Evolutionary conservation across 2,329 filamentous ascomycete genomes (phyloP).

Genomic region (Aspergillus sp.): DNA sequence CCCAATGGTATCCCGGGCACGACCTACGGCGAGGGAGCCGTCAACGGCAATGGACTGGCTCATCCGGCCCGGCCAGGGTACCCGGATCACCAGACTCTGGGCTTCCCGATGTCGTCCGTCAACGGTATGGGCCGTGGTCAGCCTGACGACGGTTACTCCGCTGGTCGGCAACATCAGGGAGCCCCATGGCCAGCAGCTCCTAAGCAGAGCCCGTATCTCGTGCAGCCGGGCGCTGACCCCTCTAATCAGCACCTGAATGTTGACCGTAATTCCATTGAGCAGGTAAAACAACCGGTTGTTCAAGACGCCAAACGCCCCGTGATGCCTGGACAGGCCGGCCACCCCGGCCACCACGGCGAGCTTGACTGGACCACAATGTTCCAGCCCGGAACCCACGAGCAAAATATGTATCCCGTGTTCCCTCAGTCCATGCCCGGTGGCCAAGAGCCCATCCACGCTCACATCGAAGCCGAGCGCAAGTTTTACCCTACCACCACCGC

Average conservation of each 20-base stretch:
- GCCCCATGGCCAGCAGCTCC: slow-evolving; percentile 49
- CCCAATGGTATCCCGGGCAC: slow-evolving; percentile 49
- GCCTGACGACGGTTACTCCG: slow-evolving; percentile 39
- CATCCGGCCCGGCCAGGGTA: slow-evolving; percentile 40
- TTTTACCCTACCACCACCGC: slow-evolving; percentile 55
- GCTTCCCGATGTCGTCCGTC: slow-evolving; percentile 48
- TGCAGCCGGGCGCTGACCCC: slow-evolving; percentile 47
- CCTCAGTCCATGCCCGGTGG: slow-evolving; percentile 69
- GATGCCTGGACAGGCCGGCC: slow-evolving; percentile 66
- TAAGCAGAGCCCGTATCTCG: slow-evolving; percentile 50
- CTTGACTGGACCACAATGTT: slow-evolving; percentile 81
- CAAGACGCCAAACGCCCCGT: slow-evolving; percentile 51
- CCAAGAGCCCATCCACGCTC: slow-evolving; percentile 72
- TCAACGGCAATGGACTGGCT: slow-evolving; percentile 49
- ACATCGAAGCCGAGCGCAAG: slow-evolving; percentile 60
- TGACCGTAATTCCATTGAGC: slow-evolving; percentile 48
- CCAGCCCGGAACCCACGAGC: slow-evolving; percentile 71
- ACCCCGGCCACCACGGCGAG: slow-evolving; percentile 51
- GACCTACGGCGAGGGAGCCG: slow-evolving; percentile 47
- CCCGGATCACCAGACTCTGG: slow-evolving; percentile 48
- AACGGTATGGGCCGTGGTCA: slow-evolving; percentile 48
- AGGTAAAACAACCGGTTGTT: slow-evolving; percentile 47
- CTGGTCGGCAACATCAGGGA: slow-evolving; percentile 45
- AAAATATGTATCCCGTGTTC: slow-evolving; percentile 66
- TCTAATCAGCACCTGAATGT: slow-evolving; percentile 49